Evolutionary conservation across 148 eudicot species (phyloP).

Genomic region (Mesembryanthemum crystallinum): DNA sequence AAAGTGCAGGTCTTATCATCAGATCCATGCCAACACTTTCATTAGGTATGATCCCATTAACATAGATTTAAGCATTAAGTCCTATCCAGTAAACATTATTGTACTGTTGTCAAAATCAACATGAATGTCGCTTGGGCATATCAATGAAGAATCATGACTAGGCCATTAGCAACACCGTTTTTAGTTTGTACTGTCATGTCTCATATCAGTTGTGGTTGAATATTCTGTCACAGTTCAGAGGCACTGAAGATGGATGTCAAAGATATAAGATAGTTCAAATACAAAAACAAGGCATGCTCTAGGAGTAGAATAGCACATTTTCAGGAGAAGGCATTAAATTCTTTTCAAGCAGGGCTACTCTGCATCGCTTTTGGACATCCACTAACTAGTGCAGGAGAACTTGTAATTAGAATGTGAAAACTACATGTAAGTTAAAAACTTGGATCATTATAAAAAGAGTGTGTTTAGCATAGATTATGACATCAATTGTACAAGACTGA

Average conservation of each 20-base stretch:
- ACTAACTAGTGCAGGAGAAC: no score
- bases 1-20: background rate
- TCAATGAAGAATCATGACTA: background rate
- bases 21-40: background rate
- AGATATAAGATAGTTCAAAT: background rate
- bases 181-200: background rate
- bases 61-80: background rate
- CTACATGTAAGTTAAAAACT: no score
- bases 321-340: background rate
- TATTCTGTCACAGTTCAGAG: background rate
- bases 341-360: no score
- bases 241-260: no score
- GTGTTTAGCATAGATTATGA: no score
- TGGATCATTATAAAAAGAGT: no score
- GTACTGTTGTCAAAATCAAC: background rate
- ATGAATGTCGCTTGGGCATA: background rate
- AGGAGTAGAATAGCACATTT: background rate
- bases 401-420: no score
- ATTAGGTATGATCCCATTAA: background rate
- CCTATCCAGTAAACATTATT: background rate
- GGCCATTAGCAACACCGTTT: background rate
- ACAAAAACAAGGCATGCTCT: no score
- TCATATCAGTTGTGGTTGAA: background rate
- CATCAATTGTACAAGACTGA: no score
- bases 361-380: no score